These are phyloP conservation scores for Penicillium arizonense DNA, from an alignment of 495 filamentous ascomycete genomes.

Conservation along the genomic window DNA sequence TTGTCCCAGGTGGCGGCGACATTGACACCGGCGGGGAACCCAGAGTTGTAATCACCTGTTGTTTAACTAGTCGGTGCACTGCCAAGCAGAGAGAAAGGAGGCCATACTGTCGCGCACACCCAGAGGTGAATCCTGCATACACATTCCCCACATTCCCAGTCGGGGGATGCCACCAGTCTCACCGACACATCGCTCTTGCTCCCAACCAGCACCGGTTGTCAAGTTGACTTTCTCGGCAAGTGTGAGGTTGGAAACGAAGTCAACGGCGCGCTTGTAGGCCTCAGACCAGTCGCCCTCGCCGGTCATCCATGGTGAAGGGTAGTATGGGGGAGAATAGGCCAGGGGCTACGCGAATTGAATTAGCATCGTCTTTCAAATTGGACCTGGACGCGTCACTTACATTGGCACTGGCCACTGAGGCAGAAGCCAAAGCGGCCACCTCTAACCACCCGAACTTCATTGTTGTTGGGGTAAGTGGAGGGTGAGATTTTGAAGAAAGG, in stretches of 20 bases:
- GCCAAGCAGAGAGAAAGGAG: neutral
- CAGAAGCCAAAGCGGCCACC: conserved; percentile 31
- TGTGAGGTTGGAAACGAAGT: conserved; percentile 80
- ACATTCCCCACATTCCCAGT: conserved; percentile 77
- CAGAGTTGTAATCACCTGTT: conserved; percentile 71
- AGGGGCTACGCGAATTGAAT: conserved; percentile 21
- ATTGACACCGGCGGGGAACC: conserved; percentile 79
- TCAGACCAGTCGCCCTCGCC: conserved; percentile 72
- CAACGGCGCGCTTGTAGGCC: conserved; percentile 72
- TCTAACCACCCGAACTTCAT: conserved; percentile 45
- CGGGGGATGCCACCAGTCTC: conserved; percentile 56
- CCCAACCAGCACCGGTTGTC: conserved; percentile 86
- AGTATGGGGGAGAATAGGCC: conserved; percentile 60
- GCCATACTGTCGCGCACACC: conserved; percentile 69
- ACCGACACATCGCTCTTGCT: conserved; percentile 75
- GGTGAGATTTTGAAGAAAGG: neutral
- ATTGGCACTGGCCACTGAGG: conserved; percentile 38
- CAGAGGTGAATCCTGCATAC: conserved; percentile 87
- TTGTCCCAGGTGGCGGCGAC: conserved; percentile 79
- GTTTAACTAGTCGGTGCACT: conserved; percentile 8
- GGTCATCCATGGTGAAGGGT: conserved; percentile 81
- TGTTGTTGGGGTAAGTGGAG: conserved; percentile 9
- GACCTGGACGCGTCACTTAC: conserved; percentile 12
- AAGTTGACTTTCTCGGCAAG: conserved; percentile 90
- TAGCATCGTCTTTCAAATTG: neutral